These are phyloP conservation scores for Aspergillus texensis DNA, from an alignment of 2,329 filamentous ascomycete genomes.

Conservation along the genomic window DNA sequence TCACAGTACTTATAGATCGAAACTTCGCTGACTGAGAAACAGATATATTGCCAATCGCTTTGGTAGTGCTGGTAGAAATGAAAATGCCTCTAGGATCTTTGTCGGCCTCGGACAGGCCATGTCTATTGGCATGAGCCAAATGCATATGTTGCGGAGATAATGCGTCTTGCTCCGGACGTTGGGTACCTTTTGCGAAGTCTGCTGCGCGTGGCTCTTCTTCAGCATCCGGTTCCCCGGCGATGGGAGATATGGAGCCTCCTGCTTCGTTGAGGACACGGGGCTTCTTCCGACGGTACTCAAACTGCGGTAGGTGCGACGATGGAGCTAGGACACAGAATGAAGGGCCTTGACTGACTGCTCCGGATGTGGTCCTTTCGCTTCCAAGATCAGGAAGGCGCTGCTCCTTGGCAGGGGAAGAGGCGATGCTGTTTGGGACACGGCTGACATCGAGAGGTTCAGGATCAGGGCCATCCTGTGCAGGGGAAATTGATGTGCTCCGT, in stretches of 20 bases:
- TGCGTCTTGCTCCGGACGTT: not conserved
- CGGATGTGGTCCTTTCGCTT: not conserved
- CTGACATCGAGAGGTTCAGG: not conserved
- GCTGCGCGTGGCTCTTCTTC: not conserved
- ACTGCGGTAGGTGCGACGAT: constrained; percentile 42
- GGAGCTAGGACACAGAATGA: constrained; percentile 38
- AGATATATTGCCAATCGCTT: constrained; percentile 19
- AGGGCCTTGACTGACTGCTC: constrained; percentile 12
- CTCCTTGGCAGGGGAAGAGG: not conserved
- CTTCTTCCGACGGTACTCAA: constrained; percentile 39
- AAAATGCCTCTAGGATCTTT: constrained; percentile 4
- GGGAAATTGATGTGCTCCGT: not conserved
- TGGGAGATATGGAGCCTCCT: constrained; percentile 12
- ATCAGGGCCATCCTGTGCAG: not conserved
- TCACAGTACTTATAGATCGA: constrained; percentile 11
- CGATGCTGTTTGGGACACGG: not conserved
- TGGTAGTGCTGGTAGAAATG: constrained; percentile 19
- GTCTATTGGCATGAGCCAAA: not conserved
- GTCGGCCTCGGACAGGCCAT: not conserved
- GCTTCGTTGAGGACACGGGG: constrained; percentile 10
- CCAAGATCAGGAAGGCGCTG: not conserved
- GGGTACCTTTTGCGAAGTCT: not conserved
- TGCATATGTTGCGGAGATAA: not conserved
- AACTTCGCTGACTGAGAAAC: constrained; percentile 12
- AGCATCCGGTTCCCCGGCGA: not conserved